Evolutionary conservation across 495 filamentous ascomycete species (phyloP).

Genomic region (Margaritispora aquatica): DNA sequence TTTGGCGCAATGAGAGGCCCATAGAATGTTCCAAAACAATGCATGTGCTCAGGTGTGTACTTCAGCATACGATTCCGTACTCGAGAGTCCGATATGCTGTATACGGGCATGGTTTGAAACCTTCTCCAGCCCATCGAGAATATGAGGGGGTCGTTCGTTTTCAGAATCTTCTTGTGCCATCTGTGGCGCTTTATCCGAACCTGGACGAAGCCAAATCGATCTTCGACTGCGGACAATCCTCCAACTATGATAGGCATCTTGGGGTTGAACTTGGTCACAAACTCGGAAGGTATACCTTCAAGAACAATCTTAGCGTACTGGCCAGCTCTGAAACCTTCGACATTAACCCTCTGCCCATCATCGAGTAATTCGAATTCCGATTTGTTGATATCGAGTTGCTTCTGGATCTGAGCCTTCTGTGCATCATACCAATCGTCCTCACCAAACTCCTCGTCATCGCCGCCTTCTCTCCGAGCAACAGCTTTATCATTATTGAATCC

Average conservation of each 20-base stretch:
- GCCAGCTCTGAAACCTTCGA: conserved; percentile 89
- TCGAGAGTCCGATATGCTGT: conserved; percentile 88
- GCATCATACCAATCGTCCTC: conserved; percentile 98
- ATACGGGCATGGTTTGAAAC: conserved; percentile 88
- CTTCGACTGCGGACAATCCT: conserved; percentile 84
- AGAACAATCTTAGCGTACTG: conserved; percentile 89
- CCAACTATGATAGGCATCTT: conserved; percentile 83
- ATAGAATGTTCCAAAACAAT: conserved; percentile 93
- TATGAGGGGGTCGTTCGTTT: conserved; percentile 94
- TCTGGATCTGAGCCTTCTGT: conserved; percentile 90
- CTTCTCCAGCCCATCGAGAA: conserved; percentile 97
- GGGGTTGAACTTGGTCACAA: conserved; percentile 80
- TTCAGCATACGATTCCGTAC: conserved; percentile 96
- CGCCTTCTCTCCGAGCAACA: conserved; percentile 54
- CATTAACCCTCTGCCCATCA: conserved; percentile 65
- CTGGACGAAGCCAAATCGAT: conserved; percentile 92
- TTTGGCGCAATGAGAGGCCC: conserved; percentile 92
- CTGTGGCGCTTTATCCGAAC: conserved; percentile 93
- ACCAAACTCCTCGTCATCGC: conserved; percentile 69
- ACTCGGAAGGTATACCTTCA: conserved; percentile 84
- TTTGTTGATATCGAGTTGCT: conserved; percentile 91
- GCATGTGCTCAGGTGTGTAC: conserved; percentile 93
- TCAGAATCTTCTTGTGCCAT: conserved; percentile 99
- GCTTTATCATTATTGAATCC: conserved; percentile 84
- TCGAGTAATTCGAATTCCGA: conserved; percentile 84